A percentile compares a stretch with the other conserved stretches of the same genome.
These are phyloP conservation scores for Dionaea muscipula DNA, from an alignment of 179 eudicot species.

Conservation along the genomic window DNA sequence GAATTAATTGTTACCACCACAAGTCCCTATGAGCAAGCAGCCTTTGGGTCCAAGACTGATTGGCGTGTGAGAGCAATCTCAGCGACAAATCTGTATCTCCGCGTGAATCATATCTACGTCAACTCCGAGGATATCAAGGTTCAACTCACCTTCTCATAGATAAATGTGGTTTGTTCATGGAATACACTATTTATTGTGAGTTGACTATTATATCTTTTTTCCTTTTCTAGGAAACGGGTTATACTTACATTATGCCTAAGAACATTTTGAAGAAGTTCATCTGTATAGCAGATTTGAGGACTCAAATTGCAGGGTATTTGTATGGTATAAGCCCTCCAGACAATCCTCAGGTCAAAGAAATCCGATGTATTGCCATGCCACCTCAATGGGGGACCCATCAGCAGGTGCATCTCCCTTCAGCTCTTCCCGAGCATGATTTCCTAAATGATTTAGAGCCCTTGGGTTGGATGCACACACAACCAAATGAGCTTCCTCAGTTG, in stretches of 20 bases:
- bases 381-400: slow-evolving; percentile 99
- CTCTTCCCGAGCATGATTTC: slow-evolving; percentile 89
- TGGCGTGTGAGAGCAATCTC: slow-evolving; percentile 99
- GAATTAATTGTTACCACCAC: slow-evolving; percentile 86
- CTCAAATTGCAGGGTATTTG: slow-evolving; percentile 90
- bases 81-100: slow-evolving; percentile 91
- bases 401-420: slow-evolving; percentile 82
- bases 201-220: not conserved
- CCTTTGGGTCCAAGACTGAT: slow-evolving; percentile 94
- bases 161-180: not conserved
- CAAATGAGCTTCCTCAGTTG: slow-evolving; percentile 94
- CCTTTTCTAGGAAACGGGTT: slow-evolving; percentile 67
- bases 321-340: slow-evolving; percentile 98
- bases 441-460: slow-evolving; percentile 88
- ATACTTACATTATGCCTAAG: slow-evolving; percentile 96
- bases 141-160: not conserved
- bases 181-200: not conserved
- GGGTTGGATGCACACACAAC: slow-evolving; percentile 99
- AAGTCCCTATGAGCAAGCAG: slow-evolving; percentile 89
- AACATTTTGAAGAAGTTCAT: slow-evolving; percentile 96
- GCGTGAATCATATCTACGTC: slow-evolving; percentile 95
- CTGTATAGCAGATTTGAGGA: slow-evolving; percentile 92
- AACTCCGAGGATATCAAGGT: slow-evolving; percentile 99
- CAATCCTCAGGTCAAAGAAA: slow-evolving; percentile 98
- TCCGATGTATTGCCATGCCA: slow-evolving; percentile 89